Evolutionary conservation across 495 filamentous ascomycete species (phyloP), one percentile per base, ranked within the genome.

Genomic region (Oidiodendron maius): DNA sequence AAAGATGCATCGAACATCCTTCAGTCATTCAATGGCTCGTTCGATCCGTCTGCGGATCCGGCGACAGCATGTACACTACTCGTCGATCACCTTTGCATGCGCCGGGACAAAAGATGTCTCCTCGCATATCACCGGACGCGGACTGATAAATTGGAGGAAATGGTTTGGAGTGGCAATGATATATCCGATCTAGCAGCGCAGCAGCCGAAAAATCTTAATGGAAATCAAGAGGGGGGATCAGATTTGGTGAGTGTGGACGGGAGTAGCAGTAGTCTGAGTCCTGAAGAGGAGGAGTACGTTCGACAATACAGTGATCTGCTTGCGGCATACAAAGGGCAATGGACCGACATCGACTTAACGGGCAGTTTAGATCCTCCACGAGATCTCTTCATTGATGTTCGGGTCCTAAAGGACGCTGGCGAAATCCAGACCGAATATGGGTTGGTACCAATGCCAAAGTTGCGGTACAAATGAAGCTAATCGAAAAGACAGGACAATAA

Each of bases 371-470:
- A 97, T 61, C 94, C 94, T 26, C 93, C 94, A 24, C 81, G 78
- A 61, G 94, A 99, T 70, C 68, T 99, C 43, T 99, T 99, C 62
- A 94, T 99, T 63, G 94, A 99, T 67, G 94, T 99, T 42, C 72
- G 94, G 46, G 94, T 97, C 44, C 66, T 99, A 52, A 96, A 93
- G 62, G 93, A 99, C 71, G 94, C 91, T 36, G 94, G 94, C 20
- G 93, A 97, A 72, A 95, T 99, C 53, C 93, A 99, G 69, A 99
- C 94, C 10, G 94, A 99, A 71, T 99, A 97, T 65, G 94, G 94
- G 89, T 96, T 24, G 54, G 56, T 50, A 21, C 34, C 15, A 20
- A 28, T 38, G 10, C 15, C 18, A 40, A 13, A 18, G 23, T 26
- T 43, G 21, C 17, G 4, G 13, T 8, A n/a, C 12, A 23, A 13